Evolutionary conservation across 768 basidiomycete genomes (phyloP).

Genomic region (Auriscalpium vulgare): DNA sequence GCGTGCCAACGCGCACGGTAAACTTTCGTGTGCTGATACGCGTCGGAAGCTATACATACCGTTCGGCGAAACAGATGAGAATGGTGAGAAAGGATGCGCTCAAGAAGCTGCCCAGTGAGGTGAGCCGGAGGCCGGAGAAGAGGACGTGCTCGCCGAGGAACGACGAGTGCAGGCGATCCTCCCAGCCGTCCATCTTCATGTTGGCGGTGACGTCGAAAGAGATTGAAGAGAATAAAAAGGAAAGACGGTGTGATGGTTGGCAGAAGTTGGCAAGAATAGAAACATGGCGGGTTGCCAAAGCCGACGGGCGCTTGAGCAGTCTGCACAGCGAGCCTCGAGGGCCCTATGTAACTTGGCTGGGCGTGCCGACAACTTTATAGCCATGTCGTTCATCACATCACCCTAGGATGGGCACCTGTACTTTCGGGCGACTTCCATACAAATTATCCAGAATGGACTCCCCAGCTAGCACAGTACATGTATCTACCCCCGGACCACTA

Average conservation of each 20-base stretch:
- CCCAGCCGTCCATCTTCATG: constrained; percentile 37
- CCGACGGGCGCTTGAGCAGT: too few species aligned
- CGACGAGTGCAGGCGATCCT: constrained; percentile 35
- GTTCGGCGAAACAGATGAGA: constrained; percentile 45
- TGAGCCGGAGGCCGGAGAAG: constrained; percentile 33
- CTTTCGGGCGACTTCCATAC: too few species aligned
- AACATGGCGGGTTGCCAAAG: not conserved
- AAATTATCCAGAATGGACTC: too few species aligned
- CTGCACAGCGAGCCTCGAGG: too few species aligned
- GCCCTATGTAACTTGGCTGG: too few species aligned
- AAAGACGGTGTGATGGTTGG: not conserved
- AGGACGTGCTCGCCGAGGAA: constrained; percentile 41
- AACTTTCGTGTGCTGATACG: not conserved
- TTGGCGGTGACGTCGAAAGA: not conserved
- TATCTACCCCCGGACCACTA: too few species aligned
- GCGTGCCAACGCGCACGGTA: not conserved
- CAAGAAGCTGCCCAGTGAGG: constrained; percentile 42
- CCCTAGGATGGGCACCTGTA: too few species aligned
- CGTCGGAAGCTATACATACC: constrained; percentile 32
- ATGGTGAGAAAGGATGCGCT: constrained; percentile 36
- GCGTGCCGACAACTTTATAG: too few species aligned
- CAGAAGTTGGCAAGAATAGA: not conserved
- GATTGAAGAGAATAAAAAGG: not conserved
- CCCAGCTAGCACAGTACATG: too few species aligned
- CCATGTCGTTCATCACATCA: too few species aligned